Base-by-base conservation (phyloP, 345 rosid species). In the Pistacia atlantica region DNA sequence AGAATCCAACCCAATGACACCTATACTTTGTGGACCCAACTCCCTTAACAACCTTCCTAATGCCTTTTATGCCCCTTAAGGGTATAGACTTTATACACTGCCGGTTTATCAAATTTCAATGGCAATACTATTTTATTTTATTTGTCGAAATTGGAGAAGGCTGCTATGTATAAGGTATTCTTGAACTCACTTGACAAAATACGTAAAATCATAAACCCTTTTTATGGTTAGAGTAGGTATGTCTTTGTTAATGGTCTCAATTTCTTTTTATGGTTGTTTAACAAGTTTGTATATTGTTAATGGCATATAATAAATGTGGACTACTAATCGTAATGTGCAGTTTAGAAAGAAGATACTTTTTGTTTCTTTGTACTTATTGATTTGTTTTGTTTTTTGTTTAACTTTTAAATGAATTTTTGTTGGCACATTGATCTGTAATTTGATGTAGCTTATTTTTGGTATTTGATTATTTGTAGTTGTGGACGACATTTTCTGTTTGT, bases 401-500 rank as follows among this genome's bases (percentile, higher is more conserved):
- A 22, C 25, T 22, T 22, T 22, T 22, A 22, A 22, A 22, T 22
- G 25, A 22, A 22, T 22, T 22, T 22, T 22, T 22, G 25, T 22
- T 22, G 25, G 25, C 25, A 22, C 35, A 17, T 49, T 61, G 14
- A 28, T 56, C 8, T 8, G 8, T 51, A 11, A 52, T 69, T 63
- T 69, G 20, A n/a, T 62, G 7, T 2, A 10, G 51, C 16, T 82
- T 0, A 6, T 74, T 37, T 75, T 18, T 64, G 33, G 58, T 78
- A 42, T 55, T 78, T 94, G 99, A 79, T 84, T 96, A 73, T 94
- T 96, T 80, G 97, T 93, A 0, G 98, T 91, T 71, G 91, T 87
- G 77, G 98, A 97, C 61, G 97, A 97, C 80, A 91, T 97, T 75
- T 97, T 94, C 94, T 97, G 97, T 80, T 67, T 94, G 81, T 92